These are phyloP conservation scores for Neoarthrinium moseri DNA, from an alignment of 2,329 filamentous ascomycete species.

Conservation along the genomic window DNA sequence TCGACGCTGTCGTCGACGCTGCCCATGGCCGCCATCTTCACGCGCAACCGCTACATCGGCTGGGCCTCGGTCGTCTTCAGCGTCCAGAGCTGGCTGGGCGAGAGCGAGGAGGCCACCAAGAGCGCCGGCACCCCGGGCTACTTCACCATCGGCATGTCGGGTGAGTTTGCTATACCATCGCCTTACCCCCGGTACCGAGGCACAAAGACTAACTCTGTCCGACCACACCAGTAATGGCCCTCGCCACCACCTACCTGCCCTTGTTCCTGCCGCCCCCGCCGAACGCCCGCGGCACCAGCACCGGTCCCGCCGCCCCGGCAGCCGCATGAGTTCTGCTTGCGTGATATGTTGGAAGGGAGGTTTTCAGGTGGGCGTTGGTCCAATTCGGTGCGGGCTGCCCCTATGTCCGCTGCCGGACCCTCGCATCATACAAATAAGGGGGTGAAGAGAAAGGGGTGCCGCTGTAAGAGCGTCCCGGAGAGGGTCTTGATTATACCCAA, in stretches of 20 bases:
- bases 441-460: too few species aligned
- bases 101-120: conserved; percentile 67
- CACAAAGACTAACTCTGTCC: background rate
- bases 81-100: conserved; percentile 74
- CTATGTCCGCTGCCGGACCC: too few species aligned
- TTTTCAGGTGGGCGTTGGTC: too few species aligned
- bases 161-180: conserved; percentile 45
- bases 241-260: conserved; percentile 51
- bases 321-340: conserved; percentile 18
- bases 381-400: too few species aligned
- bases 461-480: too few species aligned
- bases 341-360: background rate
- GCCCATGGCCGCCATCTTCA: conserved; percentile 96
- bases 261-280: conserved; percentile 46
- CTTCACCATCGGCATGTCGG: conserved; percentile 76
- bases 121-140: conserved; percentile 65
- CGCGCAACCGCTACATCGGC: conserved; percentile 77
- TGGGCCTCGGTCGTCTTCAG: conserved; percentile 74
- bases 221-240: conserved; percentile 54
- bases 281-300: conserved; percentile 28
- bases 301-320: conserved; percentile 28
- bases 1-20: conserved; percentile 74
- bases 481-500: too few species aligned
- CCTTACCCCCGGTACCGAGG: background rate
- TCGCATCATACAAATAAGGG: background rate